These are phyloP conservation scores for Pichia manshurica DNA, from an alignment of 805 yeast genomes.

Conservation along the genomic window DNA sequence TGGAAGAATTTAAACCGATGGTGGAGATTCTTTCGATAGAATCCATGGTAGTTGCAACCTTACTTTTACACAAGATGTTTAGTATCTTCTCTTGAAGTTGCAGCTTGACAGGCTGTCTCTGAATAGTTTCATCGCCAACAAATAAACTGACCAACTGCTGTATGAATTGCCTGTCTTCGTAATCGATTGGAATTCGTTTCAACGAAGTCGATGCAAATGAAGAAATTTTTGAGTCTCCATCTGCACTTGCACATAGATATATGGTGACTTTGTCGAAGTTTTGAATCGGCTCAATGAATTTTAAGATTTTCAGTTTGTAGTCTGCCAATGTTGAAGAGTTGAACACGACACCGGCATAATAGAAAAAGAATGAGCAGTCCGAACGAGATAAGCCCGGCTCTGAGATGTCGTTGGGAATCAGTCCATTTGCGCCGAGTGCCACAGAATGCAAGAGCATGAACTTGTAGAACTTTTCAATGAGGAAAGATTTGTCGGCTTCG, in stretches of 20 bases:
- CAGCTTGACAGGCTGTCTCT: slow-evolving; percentile 47
- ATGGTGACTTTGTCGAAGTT: slow-evolving; percentile 33
- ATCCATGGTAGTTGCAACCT: slow-evolving; percentile 39
- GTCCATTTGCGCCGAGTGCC: slow-evolving; percentile 31
- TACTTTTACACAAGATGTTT: slow-evolving; percentile 44
- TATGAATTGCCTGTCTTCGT: slow-evolving; percentile 44
- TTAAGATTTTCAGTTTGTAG: slow-evolving; percentile 37
- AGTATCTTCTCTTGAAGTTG: slow-evolving; percentile 54
- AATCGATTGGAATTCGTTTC: slow-evolving; percentile 45
- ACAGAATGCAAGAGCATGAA: slow-evolving; percentile 53
- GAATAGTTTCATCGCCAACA: slow-evolving; percentile 36
- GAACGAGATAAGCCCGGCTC: slow-evolving; percentile 60
- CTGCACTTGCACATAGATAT: slow-evolving; percentile 58
- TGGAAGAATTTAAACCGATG: slow-evolving; percentile 54
- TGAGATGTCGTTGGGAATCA: slow-evolving; percentile 38
- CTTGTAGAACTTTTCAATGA: slow-evolving; percentile 45
- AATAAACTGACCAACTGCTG: slow-evolving; percentile 42
- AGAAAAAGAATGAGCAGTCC: slow-evolving; percentile 59
- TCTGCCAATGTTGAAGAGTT: slow-evolving; percentile 41
- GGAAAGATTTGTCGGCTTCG: slow-evolving; percentile 38
- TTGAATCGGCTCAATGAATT: slow-evolving; percentile 37
- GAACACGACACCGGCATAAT: slow-evolving; percentile 60
- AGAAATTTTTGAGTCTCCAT: slow-evolving; percentile 48
- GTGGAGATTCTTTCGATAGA: slow-evolving; percentile 46
- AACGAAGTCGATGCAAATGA: slow-evolving; percentile 48